Evolutionary conservation across 2,329 filamentous ascomycete genomes (phyloP).

Genomic region (Colletotrichum sp.): DNA sequence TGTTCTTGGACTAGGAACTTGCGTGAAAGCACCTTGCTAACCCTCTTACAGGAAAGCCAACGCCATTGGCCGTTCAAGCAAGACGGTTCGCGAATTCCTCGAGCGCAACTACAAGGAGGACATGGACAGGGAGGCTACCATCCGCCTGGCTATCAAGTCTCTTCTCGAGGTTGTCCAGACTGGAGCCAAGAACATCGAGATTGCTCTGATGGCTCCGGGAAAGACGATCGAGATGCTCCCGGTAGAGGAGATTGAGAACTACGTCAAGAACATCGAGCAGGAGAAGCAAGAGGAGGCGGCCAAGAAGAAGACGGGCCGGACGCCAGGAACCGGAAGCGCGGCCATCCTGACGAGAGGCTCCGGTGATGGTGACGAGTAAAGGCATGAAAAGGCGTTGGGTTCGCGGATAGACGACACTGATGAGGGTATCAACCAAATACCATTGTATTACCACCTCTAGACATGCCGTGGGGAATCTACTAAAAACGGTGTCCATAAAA

Average conservation of each 20-base stretch:
- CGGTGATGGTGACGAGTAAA: conserved; percentile 34
- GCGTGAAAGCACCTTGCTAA: background rate
- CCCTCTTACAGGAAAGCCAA: conserved; percentile 85
- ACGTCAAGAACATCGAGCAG: conserved; percentile 98
- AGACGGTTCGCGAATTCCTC: conserved; percentile 98
- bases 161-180: conserved; percentile 98
- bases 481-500: conserved; percentile 13
- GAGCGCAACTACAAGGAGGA: conserved; percentile 99
- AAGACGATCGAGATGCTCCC: conserved; percentile 92
- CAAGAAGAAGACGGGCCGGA: conserved; percentile 89
- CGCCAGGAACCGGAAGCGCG: conserved; percentile 71
- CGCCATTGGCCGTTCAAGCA: conserved; percentile 96
- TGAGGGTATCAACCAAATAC: conserved; percentile 26
- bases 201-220: conserved; percentile 95
- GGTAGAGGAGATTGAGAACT: conserved; percentile 93
- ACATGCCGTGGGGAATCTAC: conserved; percentile 22
- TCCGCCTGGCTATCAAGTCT: conserved; percentile 97
- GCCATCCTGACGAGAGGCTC: conserved; percentile 74
- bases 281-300: conserved; percentile 99
- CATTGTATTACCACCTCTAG: conserved; percentile 43
- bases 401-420: conserved; percentile 19
- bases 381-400: conserved; percentile 15
- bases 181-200: conserved; percentile 99
- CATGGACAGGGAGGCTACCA: conserved; percentile 95
- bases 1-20: background rate